phyloP scores from a whole-genome alignment of 352 stramenopile species.

The Lagenidium giganteum region DNA sequence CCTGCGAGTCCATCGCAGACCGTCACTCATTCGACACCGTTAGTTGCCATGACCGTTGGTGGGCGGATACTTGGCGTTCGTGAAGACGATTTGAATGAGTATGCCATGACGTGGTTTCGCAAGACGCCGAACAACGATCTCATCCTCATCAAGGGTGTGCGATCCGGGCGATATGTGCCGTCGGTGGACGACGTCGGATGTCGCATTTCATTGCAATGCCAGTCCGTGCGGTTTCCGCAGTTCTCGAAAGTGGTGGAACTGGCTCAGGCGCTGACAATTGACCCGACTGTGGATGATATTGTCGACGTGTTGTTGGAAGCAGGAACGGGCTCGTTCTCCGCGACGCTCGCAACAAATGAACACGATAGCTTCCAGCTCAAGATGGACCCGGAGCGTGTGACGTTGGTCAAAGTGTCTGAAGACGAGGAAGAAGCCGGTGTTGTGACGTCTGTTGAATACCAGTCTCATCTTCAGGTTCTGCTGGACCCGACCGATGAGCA shows the following conservation, averaged over 20 bases:
- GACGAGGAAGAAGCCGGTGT: constrained; percentile 58
- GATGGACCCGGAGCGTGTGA: constrained; percentile 44
- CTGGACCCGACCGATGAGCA: constrained; percentile 59
- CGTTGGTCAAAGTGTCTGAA: constrained; percentile 71
- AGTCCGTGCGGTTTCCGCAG: constrained; percentile 59
- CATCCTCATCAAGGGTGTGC: constrained; percentile 57
- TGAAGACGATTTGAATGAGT: constrained; percentile 62
- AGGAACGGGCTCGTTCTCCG: constrained; percentile 64
- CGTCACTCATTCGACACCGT: constrained; percentile 25
- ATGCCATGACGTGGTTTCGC: constrained; percentile 63
- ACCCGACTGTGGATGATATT: constrained; percentile 59
- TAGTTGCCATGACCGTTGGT: constrained; percentile 46
- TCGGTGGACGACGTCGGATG: constrained; percentile 68
- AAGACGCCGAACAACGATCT: constrained; percentile 51
- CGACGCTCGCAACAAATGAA: constrained; percentile 74
- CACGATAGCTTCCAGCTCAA: constrained; percentile 81
- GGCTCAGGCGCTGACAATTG: constrained; percentile 32
- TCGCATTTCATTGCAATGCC: constrained; percentile 48
- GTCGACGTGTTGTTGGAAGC: constrained; percentile 72
- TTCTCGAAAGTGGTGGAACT: constrained; percentile 56
- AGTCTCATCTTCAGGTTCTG: constrained; percentile 61
- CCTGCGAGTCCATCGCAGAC: constrained; percentile 9
- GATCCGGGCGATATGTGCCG: constrained; percentile 48
- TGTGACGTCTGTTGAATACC: constrained; percentile 44
- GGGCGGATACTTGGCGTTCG: constrained; percentile 42